Conservation (phyloP, 371 early-diverging fungal species). For the Rhizopus stolonifer region DNA sequence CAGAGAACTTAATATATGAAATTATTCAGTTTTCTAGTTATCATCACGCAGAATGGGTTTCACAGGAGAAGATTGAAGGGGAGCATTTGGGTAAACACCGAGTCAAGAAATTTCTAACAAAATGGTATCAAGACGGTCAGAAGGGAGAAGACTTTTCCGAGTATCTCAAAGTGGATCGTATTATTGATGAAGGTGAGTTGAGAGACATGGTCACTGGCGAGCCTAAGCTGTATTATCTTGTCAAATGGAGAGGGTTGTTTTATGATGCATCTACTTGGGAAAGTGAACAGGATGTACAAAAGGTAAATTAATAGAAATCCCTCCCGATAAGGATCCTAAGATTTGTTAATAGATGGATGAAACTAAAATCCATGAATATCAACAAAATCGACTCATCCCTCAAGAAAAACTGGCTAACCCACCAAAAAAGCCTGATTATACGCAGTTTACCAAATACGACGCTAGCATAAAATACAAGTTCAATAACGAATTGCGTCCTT, state of each 20-base stretch:
- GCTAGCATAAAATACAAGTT: conserved; percentile 61
- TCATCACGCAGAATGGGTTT: conserved; percentile 85
- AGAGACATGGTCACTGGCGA: conserved; percentile 53
- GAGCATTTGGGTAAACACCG: conserved; percentile 77
- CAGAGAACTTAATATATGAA: too few species aligned
- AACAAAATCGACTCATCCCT: conserved; percentile 36
- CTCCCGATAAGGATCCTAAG: too few species aligned
- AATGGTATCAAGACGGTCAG: conserved; percentile 55
- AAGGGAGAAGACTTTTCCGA: conserved; percentile 58
- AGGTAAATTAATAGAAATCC: too few species aligned
- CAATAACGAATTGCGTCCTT: conserved; percentile 68
- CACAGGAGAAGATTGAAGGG: conserved; percentile 60
- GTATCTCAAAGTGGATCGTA: conserved; percentile 66
- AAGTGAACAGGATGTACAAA: conserved; percentile 63
- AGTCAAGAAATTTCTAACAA: conserved; percentile 75
- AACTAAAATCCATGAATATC: conserved; percentile 57
- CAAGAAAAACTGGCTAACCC: conserved; percentile 43
- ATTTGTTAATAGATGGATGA: too few species aligned
- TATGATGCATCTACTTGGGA: conserved; percentile 94
- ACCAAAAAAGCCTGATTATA: conserved; percentile 52
- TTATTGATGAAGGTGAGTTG: conserved; percentile 85
- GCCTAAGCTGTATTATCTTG: conserved; percentile 70
- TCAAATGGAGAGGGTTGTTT: conserved; percentile 92
- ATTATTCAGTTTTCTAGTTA: conserved; percentile 64
- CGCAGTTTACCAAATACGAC: conserved; percentile 62